Evolutionary conservation across 352 stramenopile species (phyloP), one percentile per base, ranked within the genome.

Genomic region (Nothophytophthora sp.): DNA sequence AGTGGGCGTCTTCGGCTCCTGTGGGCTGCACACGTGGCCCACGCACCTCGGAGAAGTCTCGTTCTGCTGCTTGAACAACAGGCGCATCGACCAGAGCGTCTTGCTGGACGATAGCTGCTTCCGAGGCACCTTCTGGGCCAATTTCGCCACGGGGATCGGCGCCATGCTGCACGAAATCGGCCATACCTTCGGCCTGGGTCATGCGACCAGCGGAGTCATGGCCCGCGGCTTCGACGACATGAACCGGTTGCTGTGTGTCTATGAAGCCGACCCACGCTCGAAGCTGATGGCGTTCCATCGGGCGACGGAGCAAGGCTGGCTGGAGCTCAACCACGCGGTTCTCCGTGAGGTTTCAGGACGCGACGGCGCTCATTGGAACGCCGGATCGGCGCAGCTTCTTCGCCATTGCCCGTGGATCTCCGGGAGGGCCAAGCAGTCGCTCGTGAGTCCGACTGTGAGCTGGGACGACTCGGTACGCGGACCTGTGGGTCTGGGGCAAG

Each of bases 141-240:
- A 85, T 27, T 90, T 74, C 24, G 72, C 78, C 2, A 88, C 76
- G 18, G 76, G 76, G 10, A 73, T 90, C 20, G 78, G 78, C 13
- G 76, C 76, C 10, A 81, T 88, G 46, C 51, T 87, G 27, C 78
- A 90, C 36, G 78, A 90, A 23, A 55, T 88, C 18, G 78, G 78
- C 2, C 73, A 88, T 34, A 86, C 72, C 2, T 72, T 90, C 24
- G 71, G 78, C 0, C 69, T 90, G n/a, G 71, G 73, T 1, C 78
- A 88, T 34, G 43, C 76, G 0, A 64, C 61, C 5, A 78, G 60
- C 20, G 78, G 78, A 7, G 85, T 90, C 50, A 90, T 90, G 78
- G 65, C 63, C 13, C 65, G 76, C 22, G 81, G 81, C 9, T 91
- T 91, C 62, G 76, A 89, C 36, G 78, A 91, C 25, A 81, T 89